These are phyloP conservation scores for Trichoderma erinaceum DNA, from an alignment of 495 filamentous ascomycete genomes.

Conservation along the genomic window DNA sequence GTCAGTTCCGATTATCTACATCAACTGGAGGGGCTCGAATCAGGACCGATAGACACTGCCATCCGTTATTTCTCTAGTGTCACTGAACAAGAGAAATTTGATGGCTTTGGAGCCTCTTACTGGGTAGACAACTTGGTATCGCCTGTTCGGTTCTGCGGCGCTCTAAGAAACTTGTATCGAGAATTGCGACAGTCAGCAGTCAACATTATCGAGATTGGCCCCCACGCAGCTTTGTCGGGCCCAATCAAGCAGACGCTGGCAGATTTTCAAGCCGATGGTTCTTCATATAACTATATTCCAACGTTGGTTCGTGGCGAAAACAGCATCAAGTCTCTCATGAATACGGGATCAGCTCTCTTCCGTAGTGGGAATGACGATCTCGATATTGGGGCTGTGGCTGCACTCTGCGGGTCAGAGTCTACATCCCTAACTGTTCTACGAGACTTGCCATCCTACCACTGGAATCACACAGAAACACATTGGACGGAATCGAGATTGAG, in stretches of 20 bases:
- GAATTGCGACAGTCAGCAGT: conserved; percentile 30
- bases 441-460: conserved; percentile 46
- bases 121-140: conserved; percentile 51
- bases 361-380: conserved; percentile 33
- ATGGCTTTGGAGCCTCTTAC: conserved; percentile 36
- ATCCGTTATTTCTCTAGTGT: conserved; percentile 33
- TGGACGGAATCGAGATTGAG: conserved; percentile 47
- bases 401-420: conserved; percentile 30
- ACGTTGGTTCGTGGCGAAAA: background rate
- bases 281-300: background rate
- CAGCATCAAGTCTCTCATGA: background rate
- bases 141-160: conserved; percentile 46
- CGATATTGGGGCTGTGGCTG: conserved; percentile 34
- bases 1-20: conserved; percentile 42
- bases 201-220: conserved; percentile 56
- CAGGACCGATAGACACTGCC: conserved; percentile 36
- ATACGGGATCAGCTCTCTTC: conserved; percentile 24
- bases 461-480: conserved; percentile 36
- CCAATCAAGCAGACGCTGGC: conserved; percentile 55
- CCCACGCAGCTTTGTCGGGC: conserved; percentile 56
- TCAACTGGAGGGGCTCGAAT: conserved; percentile 28
- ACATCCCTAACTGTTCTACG: conserved; percentile 33
- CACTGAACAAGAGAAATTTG: conserved; percentile 28
- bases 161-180: conserved; percentile 31
- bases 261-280: conserved; percentile 28